Conservation (phyloP, 1,284 basidiomycete genomes). For the Lentinula novae-zelandiae region DNA sequence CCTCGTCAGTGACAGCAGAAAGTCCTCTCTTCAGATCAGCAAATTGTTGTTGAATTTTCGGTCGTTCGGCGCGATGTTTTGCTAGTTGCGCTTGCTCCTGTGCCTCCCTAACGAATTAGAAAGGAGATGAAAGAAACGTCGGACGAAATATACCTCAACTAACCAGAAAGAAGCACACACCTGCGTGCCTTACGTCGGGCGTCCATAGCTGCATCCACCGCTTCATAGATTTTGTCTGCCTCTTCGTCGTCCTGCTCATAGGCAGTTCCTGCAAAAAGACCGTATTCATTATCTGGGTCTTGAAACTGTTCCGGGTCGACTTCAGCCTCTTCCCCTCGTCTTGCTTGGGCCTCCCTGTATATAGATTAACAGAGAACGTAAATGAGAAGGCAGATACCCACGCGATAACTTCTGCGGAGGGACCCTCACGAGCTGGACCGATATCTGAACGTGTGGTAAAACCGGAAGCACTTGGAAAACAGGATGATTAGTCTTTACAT, state of each 20-base stretch:
- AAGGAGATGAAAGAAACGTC: slow-evolving; percentile 27
- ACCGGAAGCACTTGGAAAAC: slow-evolving; percentile 75
- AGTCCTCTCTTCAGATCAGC: slow-evolving; percentile 92
- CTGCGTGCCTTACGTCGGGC: slow-evolving; percentile 75
- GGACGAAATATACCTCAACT: slow-evolving; percentile 29
- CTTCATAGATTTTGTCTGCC: slow-evolving; percentile 92
- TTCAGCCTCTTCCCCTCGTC: slow-evolving; percentile 82
- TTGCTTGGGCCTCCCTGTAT: slow-evolving; percentile 75
- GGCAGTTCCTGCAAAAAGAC: slow-evolving; percentile 91
- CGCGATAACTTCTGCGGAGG: slow-evolving; percentile 86
- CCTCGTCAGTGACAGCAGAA: slow-evolving; percentile 80
- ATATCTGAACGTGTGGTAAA: slow-evolving; percentile 99
- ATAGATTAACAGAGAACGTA: slow-evolving; percentile 8
- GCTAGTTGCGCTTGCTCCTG: slow-evolving; percentile 71
- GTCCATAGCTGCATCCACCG: slow-evolving; percentile 90
- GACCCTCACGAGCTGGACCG: slow-evolving; percentile 93
- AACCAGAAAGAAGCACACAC: slow-evolving; percentile 48
- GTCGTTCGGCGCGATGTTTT: slow-evolving; percentile 73
- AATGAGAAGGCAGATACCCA: slow-evolving; percentile 34
- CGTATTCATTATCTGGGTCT: slow-evolving; percentile 97
- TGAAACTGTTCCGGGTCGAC: slow-evolving; percentile 88
- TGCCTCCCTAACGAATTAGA: slow-evolving; percentile 54
- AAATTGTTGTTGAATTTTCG: slow-evolving; percentile 92
- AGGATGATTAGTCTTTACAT: slow-evolving; percentile 11
- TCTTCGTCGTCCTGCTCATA: slow-evolving; percentile 99